phyloP scores from a whole-genome alignment of 176 grass and related monocot species.

The Oryza nivara region DNA sequence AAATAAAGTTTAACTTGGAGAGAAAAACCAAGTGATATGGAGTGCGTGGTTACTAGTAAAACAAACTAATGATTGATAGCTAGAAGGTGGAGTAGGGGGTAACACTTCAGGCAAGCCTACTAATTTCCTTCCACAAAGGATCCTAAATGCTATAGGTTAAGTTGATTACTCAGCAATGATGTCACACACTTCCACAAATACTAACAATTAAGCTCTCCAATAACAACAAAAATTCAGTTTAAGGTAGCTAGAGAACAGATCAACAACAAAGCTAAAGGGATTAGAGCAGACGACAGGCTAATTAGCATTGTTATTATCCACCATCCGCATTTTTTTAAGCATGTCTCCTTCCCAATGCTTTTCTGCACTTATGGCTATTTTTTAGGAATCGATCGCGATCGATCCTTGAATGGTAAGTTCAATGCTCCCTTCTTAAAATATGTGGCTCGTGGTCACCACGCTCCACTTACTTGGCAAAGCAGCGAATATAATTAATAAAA shows the following conservation, averaged over 20 bases:
- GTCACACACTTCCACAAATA: background rate
- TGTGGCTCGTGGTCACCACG: constrained; percentile 35
- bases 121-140: background rate
- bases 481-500: background rate
- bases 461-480: background rate
- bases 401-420: background rate
- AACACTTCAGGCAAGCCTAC: no score
- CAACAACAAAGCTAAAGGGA: background rate
- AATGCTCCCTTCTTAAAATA: background rate
- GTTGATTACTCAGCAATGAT: constrained; percentile 30
- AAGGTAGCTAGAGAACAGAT: background rate
- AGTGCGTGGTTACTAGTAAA: no score
- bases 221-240: background rate
- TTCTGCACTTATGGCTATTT: background rate
- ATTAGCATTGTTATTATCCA: constrained; percentile 6
- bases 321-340: background rate
- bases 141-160: background rate
- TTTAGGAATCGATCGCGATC: background rate
- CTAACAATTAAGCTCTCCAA: background rate
- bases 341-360: background rate
- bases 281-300: background rate
- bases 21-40: no score
- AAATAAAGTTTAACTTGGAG: no score
- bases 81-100: no score
- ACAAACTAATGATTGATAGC: no score